Base-by-base conservation (phyloP, 306 rosid species). In the Corylus heterophylla region DNA sequence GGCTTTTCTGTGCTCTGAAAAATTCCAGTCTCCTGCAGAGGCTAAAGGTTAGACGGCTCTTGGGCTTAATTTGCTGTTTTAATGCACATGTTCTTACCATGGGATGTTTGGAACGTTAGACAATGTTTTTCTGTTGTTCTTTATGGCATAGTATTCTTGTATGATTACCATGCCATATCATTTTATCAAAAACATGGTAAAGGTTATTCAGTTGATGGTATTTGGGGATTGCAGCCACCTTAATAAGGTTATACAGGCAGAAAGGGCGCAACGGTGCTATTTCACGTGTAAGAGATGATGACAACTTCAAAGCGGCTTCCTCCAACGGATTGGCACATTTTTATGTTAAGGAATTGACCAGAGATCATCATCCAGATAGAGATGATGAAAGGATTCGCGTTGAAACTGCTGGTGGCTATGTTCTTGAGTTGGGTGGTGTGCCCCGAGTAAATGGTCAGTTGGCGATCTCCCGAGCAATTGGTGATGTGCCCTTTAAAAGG, bases 381-480 rank as follows among this genome's bases (percentile, higher is more conserved):
- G 93, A 87, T 54, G 98, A 92, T 81, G 98, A 95, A 90, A 90
- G 86, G 88, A 72, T 71, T 78, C 81, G 98, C 81, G 97, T 95
- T 83, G 98, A 95, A 90, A 86, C 86, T 79, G 92, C 98, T 80
- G 98, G 98, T 83, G 98, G 98, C 69, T 93, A 85, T 81, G 97
- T 95, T 88, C 71, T 85, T 78, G 88, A 89, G 80, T 90, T 95
- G 96, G 90, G 89, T 76, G 98, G 98, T 81, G 90, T 92, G 83
- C 84, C 92, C 75, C 92, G 98, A 13, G 81, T 95, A 74, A 95
- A 95, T 83, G 98, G 98, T 80, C 93, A 89, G 89, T 87, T 95
- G 79, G 98, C 98, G 74, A 79, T 95, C 80, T 87, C 92, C 74
- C 90, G 98, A 52, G 94, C 98, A 48, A 92, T 95, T 76, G 98